Conservation (phyloP, 106 monocot species). For the Alisma plantagoaquatica region DNA sequence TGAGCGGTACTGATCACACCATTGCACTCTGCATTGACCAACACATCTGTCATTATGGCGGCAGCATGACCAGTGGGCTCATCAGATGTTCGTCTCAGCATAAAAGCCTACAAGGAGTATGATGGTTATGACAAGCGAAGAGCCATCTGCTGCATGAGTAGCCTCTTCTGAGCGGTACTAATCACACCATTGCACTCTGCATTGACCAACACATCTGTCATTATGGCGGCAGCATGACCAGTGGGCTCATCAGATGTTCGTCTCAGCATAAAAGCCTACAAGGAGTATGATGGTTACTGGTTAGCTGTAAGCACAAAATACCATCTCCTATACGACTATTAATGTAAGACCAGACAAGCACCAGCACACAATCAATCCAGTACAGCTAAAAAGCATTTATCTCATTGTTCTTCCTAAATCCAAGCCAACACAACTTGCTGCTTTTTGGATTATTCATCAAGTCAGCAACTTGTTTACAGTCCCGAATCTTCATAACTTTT, state of each 20-base stretch:
- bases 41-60: conserved; percentile 78
- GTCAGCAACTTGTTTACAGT: too few relatives aligned
- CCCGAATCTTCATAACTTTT: too few relatives aligned
- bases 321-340: too few relatives aligned
- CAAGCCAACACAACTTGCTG: too few relatives aligned
- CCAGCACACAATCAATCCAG: too few relatives aligned
- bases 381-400: too few relatives aligned
- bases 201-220: conserved; percentile 76
- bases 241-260: conserved; percentile 62
- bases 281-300: too few relatives aligned
- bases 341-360: too few relatives aligned
- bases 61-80: conserved; percentile 79
- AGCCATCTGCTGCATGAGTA: conserved; percentile 82
- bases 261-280: conserved; percentile 66
- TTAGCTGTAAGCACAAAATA: too few relatives aligned
- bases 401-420: too few relatives aligned
- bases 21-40: conserved; percentile 70
- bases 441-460: too few relatives aligned
- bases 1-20: conserved; percentile 67
- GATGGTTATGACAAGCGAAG: conserved; percentile 40
- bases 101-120: conserved; percentile 55
- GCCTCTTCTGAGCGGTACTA: conserved; percentile 56
- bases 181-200: conserved; percentile 78
- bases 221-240: conserved; percentile 77
- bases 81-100: conserved; percentile 58